A percentile compares a stretch with the other conserved stretches of the same genome.
phyloP scores from a whole-genome alignment of 108 stramenopile genomes.

The Nitzschia sp. region DNA sequence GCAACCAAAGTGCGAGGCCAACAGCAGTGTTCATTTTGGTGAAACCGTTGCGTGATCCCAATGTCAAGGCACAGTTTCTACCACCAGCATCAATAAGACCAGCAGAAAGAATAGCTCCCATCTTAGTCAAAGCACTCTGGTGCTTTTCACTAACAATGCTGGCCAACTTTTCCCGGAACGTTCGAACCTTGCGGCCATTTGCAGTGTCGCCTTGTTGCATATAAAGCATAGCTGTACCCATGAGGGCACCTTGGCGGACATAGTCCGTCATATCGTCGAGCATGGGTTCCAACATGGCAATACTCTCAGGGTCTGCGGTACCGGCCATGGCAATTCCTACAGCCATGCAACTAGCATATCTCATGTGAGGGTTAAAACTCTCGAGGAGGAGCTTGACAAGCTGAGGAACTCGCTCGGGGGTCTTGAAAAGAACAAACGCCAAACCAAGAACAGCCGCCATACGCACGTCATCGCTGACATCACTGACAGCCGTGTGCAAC shows the following conservation, averaged over 20 bases:
- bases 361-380: constrained; percentile 98
- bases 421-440: constrained; percentile 96
- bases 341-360: constrained; percentile 99
- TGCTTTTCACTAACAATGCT: constrained; percentile 87
- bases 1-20: constrained; percentile 93
- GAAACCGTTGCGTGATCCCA: constrained; percentile 93
- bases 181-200: constrained; percentile 74
- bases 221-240: constrained; percentile 96
- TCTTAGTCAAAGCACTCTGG: constrained; percentile 95
- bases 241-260: constrained; percentile 96
- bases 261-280: constrained; percentile 97
- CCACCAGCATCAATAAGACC: constrained; percentile 98
- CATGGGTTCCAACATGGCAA: constrained; percentile 98
- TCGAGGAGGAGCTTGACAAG: constrained; percentile 94
- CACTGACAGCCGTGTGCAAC: constrained; percentile 97
- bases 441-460: constrained; percentile 97
- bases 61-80: constrained; percentile 85
- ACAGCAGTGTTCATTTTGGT: constrained; percentile 93
- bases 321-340: constrained; percentile 98
- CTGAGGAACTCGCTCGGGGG: constrained; percentile 91
- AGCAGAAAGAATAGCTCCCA: constrained; percentile 97
- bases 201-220: constrained; percentile 94
- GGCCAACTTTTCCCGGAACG: constrained; percentile 86
- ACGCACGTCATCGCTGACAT: constrained; percentile 97
- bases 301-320: constrained; percentile 88